Conservation (phyloP, 1,284 basidiomycete genomes). For the Clitocybe nebularis region DNA sequence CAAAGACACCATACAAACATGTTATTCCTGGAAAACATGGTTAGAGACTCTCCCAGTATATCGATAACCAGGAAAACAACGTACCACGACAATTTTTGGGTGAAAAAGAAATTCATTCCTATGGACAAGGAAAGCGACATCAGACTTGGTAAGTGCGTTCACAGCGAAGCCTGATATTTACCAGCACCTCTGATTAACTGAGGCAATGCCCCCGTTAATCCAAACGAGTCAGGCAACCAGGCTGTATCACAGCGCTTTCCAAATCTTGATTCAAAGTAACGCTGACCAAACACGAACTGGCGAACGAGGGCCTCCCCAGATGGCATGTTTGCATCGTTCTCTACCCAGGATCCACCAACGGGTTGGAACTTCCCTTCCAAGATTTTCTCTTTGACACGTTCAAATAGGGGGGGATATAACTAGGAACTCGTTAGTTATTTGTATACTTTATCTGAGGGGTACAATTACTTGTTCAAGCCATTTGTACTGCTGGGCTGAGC, state of each 20-base stretch:
- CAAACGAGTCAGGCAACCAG: constrained; percentile 91
- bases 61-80: constrained; percentile 21
- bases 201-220: constrained; percentile 92
- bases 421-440: constrained; percentile 24
- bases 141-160: too few species aligned
- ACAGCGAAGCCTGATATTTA: too few species aligned
- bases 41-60: too few species aligned
- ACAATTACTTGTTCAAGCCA: constrained; percentile 77
- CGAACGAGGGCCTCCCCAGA: constrained; percentile 86
- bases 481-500: constrained; percentile 93
- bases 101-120: constrained; percentile 96
- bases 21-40: constrained; percentile 56
- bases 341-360: constrained; percentile 85
- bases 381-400: constrained; percentile 76
- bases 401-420: constrained; percentile 87
- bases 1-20: constrained; percentile 40
- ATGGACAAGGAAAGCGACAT: too few species aligned
- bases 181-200: constrained; percentile 79
- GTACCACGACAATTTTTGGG: constrained; percentile 88
- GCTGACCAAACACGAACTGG: constrained; percentile 91
- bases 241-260: constrained; percentile 77
- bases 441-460: constrained; percentile 38
- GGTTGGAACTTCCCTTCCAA: constrained; percentile 78
- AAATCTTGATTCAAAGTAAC: constrained; percentile 84
- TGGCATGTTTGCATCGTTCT: constrained; percentile 92